Evolutionary conservation across 179 eudicot genomes (phyloP), one percentile per base, ranked within the genome.

Genomic region (Heliamphora pulchella): DNA sequence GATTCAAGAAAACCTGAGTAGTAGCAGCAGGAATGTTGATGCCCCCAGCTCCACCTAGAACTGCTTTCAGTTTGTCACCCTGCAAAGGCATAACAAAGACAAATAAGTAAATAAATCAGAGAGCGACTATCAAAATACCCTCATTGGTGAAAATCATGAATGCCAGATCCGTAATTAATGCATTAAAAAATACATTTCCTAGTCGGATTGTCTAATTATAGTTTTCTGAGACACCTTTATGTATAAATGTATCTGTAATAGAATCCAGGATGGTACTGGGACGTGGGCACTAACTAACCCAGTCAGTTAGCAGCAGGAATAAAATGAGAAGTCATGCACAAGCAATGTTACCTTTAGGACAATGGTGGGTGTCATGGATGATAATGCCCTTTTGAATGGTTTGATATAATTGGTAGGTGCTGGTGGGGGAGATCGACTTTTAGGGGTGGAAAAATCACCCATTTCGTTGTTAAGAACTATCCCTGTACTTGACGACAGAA

Each of bases 11-110:
- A 22, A 85, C 88, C 76, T 85, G 79, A 3, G 76, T 75, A 11
- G 81, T 81, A n/a, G 71, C 88, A 53, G 80, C 83, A 20, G 78
- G 78, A 50, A 85, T 85, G 44, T 47, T 59, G 41, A 67, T 31
- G n/a, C 88, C 88, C 48, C 88, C 88, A 58, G 82, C 80, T 31
- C 80, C 86, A 44, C 88, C 88, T 17, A 85, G 17, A 17, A 83
- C 86, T 1, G 76, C 87, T 76, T 47, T 80, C 69, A 85, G 43
- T 14, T 59, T 17, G 50, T 78, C 69, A 1, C 59, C 83, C 79
- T 75, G 51, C 51, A 64, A 74, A 9, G 67, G 50, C 31, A 31
- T 31, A 31, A 31, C 31, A 31, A 31, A 31, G 31, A 31, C 31
- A 31, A 31, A 31, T 31, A 31, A 31, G 31, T 31, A 31, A 31